phyloP scores from a whole-genome alignment of 176 grass and related monocot species.

The Leersia perrieri region DNA sequence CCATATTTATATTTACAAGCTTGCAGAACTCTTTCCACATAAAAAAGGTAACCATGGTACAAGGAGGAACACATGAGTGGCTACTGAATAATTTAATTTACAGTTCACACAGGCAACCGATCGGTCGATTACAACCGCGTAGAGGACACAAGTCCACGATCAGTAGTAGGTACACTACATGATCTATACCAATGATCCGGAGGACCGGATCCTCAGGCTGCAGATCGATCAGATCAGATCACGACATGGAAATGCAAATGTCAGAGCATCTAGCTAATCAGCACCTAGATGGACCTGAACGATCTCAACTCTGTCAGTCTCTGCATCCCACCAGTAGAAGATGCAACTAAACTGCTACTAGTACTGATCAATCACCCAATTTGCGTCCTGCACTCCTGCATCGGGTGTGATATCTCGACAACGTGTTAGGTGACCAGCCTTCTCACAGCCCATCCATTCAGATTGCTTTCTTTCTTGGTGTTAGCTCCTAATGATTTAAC shows the following conservation, averaged over 20 bases:
- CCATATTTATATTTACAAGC: too few species aligned
- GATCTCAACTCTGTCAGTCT: neutral
- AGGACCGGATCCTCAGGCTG: too few species aligned
- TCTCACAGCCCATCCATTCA: neutral
- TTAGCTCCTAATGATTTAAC: too few species aligned
- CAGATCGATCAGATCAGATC: neutral
- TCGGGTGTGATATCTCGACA: neutral
- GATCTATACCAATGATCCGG: neutral
- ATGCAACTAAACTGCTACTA: neutral
- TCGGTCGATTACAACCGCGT: neutral
- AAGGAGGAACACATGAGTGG: neutral
- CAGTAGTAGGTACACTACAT: neutral
- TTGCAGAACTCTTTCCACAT: too few species aligned
- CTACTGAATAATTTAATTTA: neutral
- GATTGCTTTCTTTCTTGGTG: neutral
- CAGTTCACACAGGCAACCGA: neutral
- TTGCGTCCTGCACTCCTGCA: neutral
- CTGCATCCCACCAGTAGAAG: neutral
- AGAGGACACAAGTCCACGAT: neutral
- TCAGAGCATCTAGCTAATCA: neutral
- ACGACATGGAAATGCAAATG: neutral
- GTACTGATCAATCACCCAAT: neutral
- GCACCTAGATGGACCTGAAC: neutral
- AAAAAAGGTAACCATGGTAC: neutral
- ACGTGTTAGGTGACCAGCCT: neutral